phyloP scores from a whole-genome alignment of 129 eudicot species.

The carrot (Daucus carota) region DNA sequence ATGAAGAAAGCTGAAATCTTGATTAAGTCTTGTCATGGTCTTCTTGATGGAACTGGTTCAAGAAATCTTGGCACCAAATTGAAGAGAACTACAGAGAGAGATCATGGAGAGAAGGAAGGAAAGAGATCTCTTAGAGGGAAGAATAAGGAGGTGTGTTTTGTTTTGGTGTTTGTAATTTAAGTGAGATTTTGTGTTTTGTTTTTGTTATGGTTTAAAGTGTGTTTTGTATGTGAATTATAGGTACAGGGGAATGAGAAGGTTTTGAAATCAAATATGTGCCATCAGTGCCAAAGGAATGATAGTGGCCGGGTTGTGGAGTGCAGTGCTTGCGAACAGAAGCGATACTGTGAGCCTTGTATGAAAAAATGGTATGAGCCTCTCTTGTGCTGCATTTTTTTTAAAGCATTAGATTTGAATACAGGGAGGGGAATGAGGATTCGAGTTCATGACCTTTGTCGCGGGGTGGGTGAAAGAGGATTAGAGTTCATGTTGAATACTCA shows the following conservation, averaged over 20 bases:
- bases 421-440: neutral
- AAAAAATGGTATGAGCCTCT: neutral
- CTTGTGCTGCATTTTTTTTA: neutral
- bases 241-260: neutral
- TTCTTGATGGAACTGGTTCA: neutral
- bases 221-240: neutral
- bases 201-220: neutral
- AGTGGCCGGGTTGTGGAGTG: slow-evolving; percentile 2
- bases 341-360: slow-evolving; percentile 2
- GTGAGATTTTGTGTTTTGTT: neutral
- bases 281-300: slow-evolving; percentile 2
- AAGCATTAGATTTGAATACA: neutral
- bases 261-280: neutral
- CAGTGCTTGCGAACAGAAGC: neutral
- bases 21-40: neutral
- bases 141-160: neutral
- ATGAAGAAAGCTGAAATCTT: neutral
- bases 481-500: too few species aligned
- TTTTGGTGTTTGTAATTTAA: neutral
- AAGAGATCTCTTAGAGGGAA: neutral
- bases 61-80: neutral
- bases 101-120: neutral
- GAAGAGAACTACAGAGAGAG: neutral
- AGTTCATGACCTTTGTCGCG: too few species aligned
- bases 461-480: rapidly evolving